Evolutionary conservation across 768 basidiomycete species (phyloP), one percentile per base, ranked within the genome.

Genomic region (Peribolospora kevripleyi): DNA sequence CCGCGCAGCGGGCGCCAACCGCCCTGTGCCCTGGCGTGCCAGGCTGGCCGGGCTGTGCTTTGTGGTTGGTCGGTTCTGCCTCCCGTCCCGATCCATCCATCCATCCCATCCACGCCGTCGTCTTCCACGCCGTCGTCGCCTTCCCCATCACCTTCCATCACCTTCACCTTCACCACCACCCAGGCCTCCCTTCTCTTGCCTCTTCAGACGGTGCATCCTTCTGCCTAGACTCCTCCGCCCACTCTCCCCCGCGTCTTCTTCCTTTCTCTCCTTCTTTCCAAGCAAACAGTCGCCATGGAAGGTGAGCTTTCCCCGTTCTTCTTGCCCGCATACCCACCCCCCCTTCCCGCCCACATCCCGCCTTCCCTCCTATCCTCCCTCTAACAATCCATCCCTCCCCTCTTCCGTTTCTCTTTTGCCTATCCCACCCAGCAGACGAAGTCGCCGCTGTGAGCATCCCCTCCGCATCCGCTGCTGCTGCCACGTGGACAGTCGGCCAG

Each of bases 371-470:
- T 7, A 40, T 43, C 54, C 37, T 6, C 54, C 53, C 4, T 48
- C 48, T 25, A 14, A 47, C 11, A 8, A 38, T 13, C 6, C 47
- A 25, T 25, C n/a, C 10, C 47, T 36, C 3, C n/a, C 47, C 8
- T 36, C 6, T 13, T 7, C n/a, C 47, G 6, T 13, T 36, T 41
- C 36, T 7, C 13, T 42, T 42, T 38, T 39, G 37, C 36, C 11
- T 37, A 2, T 25, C 4, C 8, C 38, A 3, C 8, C 37, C 6
- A 37, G 40, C 53, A 61, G 61, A 59, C 60, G 63, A 62, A 58
- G 61, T 64, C 56, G 63, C 63, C 50, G 63, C 63, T 49, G 60
- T 64, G 58, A 64, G 65, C 48, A 63, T 66, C 55, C 64, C 65
- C 60, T 61, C 61, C 50, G 58, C 55, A 43, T 57, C 50, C 48